Evolutionary conservation across 192 early-diverging fungal genomes (phyloP).

Genomic region (Piromyces finnis): DNA sequence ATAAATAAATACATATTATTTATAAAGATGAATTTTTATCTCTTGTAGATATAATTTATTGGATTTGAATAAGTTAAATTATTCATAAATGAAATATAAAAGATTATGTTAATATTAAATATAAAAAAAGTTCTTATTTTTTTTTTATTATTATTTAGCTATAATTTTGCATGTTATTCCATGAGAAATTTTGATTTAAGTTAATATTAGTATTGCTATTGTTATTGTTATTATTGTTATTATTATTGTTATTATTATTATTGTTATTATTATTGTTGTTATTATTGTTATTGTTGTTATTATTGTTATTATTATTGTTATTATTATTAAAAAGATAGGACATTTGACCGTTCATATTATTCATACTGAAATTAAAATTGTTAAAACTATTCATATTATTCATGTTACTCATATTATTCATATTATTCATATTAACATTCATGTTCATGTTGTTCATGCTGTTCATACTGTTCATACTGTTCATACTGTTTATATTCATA

Average conservation of each 20-base stretch:
- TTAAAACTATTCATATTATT: not conserved
- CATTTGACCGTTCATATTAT: not conserved
- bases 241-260: not conserved
- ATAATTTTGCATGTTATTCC: not conserved
- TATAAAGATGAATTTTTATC: too few species aligned
- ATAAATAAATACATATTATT: too few species aligned
- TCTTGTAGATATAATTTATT: too few species aligned
- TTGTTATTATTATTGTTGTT: not conserved
- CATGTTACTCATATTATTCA: not conserved
- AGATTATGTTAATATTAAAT: too few species aligned
- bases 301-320: too few species aligned
- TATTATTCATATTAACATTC: not conserved
- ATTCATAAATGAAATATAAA: too few species aligned
- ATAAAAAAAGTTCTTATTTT: too few species aligned
- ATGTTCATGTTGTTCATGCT: not conserved
- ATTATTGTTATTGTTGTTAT: not conserved
- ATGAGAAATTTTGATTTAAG: not conserved
- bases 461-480: not conserved
- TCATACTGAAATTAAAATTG: too few species aligned
- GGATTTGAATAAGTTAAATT: too few species aligned
- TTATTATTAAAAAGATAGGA: not conserved
- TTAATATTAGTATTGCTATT: not conserved
- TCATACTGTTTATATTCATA: not conserved
- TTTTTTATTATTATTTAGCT: too few species aligned
- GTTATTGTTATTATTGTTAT: not conserved